These are phyloP conservation scores for Allodekkera sacchari DNA, from an alignment of 805 yeast genomes.

Conservation along the genomic window DNA sequence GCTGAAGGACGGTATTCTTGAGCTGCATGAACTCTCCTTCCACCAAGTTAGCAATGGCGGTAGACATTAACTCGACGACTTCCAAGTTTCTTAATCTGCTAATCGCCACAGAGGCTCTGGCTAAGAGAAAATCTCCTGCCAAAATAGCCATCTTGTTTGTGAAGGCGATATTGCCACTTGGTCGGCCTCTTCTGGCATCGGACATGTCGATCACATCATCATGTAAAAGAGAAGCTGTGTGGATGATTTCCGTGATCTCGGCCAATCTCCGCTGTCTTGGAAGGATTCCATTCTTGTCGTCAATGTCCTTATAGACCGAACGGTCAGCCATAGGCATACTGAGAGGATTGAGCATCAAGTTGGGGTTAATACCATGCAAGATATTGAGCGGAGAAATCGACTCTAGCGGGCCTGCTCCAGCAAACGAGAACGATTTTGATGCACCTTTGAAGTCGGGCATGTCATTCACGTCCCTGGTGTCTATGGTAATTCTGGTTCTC, in stretches of 20 bases:
- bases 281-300: slow-evolving; percentile 63
- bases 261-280: slow-evolving; percentile 95
- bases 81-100: slow-evolving; percentile 94
- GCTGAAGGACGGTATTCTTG: slow-evolving; percentile 76
- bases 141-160: slow-evolving; percentile 95
- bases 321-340: slow-evolving; percentile 69
- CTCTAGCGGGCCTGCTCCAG: slow-evolving; percentile 51
- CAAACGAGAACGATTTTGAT: slow-evolving; percentile 43
- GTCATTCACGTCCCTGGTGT: slow-evolving; percentile 54
- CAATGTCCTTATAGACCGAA: slow-evolving; percentile 43
- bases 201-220: slow-evolving; percentile 94
- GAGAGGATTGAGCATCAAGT: slow-evolving; percentile 71
- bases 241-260: slow-evolving; percentile 97
- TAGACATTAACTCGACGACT: slow-evolving; percentile 90
- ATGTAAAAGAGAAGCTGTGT: slow-evolving; percentile 89
- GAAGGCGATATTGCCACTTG: slow-evolving; percentile 88
- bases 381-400: slow-evolving; percentile 75
- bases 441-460: slow-evolving; percentile 58
- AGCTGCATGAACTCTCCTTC: slow-evolving; percentile 99
- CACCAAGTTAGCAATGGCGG: slow-evolving; percentile 92
- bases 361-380: slow-evolving; percentile 87
- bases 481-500: slow-evolving; percentile 57
- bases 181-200: slow-evolving; percentile 83
- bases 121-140: slow-evolving; percentile 93
- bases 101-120: slow-evolving; percentile 93